Evolutionary conservation across 345 rosid genomes (phyloP), one percentile per base, ranked within the genome.

Genomic region (Tarenaya hassleriana): DNA sequence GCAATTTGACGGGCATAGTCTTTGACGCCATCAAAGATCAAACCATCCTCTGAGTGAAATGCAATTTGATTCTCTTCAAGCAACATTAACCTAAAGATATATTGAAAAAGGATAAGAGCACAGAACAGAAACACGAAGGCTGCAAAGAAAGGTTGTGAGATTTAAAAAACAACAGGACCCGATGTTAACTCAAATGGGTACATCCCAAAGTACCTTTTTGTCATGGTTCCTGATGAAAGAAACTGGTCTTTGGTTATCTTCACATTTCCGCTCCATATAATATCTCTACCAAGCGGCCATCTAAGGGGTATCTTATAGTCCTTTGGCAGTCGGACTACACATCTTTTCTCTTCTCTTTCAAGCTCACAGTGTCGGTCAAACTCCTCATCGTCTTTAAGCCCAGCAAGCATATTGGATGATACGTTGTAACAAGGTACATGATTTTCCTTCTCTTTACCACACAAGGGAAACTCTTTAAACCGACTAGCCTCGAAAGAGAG

Each of bases 51-150:
- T 0, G 97, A 82, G 69, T 88, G 99, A 70, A 88, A 88, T 13
- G 95, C 79, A 58, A 92, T 83, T 73, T 94, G 99, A 73, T 94
- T 94, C 79, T 94, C 97, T 77, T 88, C 99, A 43, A 88, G 78
- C 62, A 94, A 57, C 99, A 94, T 94, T 75, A 94, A 61, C 83
- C 98, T 88, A 58, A 19, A 50, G 12, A 5, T 19, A 44, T 1
- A 31, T 56, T 8, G 34, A 41, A 16, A 50, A 27, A 31, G 18
- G 51, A 45, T 21, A 10, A 55, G 29, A 24, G 29, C 29, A 61
- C 13, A 56, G 38, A 31, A 47, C 35, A 38, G 43, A 35, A 17
- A 52, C 29, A 51, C n/a, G 4, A 46, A 38, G 18, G 47, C 44
- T 37, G 37, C 5, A 10, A 7, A 27, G 27, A 50, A 41, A 10